These are phyloP conservation scores for Elsinoe fawcettii DNA, from an alignment of 2,329 filamentous ascomycete species.

Conservation along the genomic window DNA sequence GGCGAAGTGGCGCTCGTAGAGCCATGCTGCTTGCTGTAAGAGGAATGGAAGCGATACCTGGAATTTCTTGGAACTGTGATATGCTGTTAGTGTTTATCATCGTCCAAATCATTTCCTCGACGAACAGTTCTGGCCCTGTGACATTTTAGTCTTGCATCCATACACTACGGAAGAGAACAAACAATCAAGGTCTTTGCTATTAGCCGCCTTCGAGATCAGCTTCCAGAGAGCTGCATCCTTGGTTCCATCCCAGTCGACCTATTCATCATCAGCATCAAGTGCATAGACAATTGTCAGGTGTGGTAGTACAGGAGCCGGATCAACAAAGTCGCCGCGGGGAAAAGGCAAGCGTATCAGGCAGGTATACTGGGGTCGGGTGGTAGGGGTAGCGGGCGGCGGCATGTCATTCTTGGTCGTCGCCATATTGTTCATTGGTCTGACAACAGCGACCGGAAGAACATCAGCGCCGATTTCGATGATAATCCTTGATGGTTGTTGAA, in stretches of 20 bases:
- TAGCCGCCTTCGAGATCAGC: conserved; percentile 71
- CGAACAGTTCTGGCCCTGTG: conserved; percentile 69
- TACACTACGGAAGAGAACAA: conserved; percentile 26
- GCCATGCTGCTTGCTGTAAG: conserved; percentile 85
- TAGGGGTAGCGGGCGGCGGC: neutral
- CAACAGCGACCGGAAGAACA: neutral
- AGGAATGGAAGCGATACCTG: conserved; percentile 82
- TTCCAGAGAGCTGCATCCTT: conserved; percentile 91
- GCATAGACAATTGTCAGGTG: neutral
- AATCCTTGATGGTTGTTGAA: neutral
- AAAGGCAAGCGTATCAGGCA: conserved; percentile 89
- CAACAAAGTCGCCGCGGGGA: conserved; percentile 75
- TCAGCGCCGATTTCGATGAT: neutral
- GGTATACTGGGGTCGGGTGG: conserved; percentile 44
- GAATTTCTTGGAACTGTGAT: conserved; percentile 60
- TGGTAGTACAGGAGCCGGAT: conserved; percentile 68
- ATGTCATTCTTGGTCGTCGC: neutral
- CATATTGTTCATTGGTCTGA: neutral
- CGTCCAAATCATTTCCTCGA: too few relatives aligned
- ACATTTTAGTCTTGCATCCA: conserved; percentile 14
- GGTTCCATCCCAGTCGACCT: conserved; percentile 80
- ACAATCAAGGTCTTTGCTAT: conserved; percentile 81
- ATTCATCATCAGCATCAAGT: conserved; percentile 2
- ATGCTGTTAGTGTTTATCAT: neutral
- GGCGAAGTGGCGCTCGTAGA: conserved; percentile 83